Percentiles rank a stretch among this genome's conserved stretches.
Conservation (phyloP, 176 grass and related monocot genomes). For the Urochloa ruziziensis region DNA sequence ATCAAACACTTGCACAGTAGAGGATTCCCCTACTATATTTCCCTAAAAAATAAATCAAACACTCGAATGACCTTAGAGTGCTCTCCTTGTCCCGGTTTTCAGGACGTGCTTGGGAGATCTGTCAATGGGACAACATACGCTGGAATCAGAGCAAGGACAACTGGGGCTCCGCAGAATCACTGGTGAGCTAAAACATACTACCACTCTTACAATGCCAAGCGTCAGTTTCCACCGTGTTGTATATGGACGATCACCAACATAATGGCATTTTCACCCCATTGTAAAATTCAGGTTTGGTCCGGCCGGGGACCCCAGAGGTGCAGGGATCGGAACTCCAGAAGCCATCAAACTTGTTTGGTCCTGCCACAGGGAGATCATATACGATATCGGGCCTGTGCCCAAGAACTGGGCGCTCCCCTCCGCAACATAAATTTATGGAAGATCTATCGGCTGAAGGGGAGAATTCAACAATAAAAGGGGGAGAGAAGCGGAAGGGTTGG, state of each 20-base stretch:
- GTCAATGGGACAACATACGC: conserved; percentile 98
- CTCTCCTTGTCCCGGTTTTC: background rate
- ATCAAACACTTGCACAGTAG: background rate
- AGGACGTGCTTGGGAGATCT: conserved; percentile 86
- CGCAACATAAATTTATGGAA: conserved; percentile 40
- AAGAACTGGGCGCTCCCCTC: conserved; percentile 65
- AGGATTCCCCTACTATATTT: too few species aligned
- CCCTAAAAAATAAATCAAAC: too few species aligned
- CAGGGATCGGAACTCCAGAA: conserved; percentile 93
- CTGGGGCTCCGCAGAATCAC: conserved; percentile 97
- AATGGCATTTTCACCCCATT: background rate
- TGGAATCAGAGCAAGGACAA: conserved; percentile 92
- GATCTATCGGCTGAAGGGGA: background rate
- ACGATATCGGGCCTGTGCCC: conserved; percentile 65
- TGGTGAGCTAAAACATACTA: conserved; percentile 47
- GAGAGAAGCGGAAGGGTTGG: background rate
- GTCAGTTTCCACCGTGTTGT: background rate
- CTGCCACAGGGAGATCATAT: conserved; percentile 95
- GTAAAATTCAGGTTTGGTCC: conserved; percentile 78
- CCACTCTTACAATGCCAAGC: background rate
- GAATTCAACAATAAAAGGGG: conserved; percentile 11
- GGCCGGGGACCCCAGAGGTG: conserved; percentile 86
- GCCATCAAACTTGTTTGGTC: conserved; percentile 98
- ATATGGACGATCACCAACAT: background rate
- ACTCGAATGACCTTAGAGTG: background rate